Percentiles rank a stretch among this genome's conserved stretches.
These are phyloP conservation scores for Cryptosporidium canis DNA, from an alignment of 169 alveolate species.

Conservation along the genomic window DNA sequence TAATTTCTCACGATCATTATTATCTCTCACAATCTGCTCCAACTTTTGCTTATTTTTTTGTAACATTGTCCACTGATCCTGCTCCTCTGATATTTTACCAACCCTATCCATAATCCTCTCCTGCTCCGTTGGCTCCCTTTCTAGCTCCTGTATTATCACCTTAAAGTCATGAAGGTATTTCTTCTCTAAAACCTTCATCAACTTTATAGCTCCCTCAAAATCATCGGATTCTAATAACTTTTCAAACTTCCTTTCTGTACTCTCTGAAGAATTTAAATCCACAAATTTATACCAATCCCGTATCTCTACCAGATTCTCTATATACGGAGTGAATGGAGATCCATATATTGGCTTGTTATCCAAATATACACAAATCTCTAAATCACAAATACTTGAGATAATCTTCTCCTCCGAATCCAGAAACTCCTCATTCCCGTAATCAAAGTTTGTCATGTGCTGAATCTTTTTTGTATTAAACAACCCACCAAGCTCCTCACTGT, in stretches of 20 bases:
- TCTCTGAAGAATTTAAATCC: conserved; percentile 40
- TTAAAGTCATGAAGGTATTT: conserved; percentile 48
- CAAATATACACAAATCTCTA: conserved; percentile 60
- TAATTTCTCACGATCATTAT: conserved; percentile 59
- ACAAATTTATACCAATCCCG: conserved; percentile 46
- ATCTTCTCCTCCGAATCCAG: conserved; percentile 21
- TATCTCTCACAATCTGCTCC: conserved; percentile 40
- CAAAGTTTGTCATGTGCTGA: conserved; percentile 41
- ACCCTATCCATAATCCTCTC: conserved; percentile 35
- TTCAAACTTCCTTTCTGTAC: conserved; percentile 65
- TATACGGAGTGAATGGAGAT: conserved; percentile 58
- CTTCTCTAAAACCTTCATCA: conserved; percentile 42
- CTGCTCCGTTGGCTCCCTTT: conserved; percentile 55
- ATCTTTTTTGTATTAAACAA: conserved; percentile 14
- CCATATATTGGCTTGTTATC: conserved; percentile 64
- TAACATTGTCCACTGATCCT: conserved; percentile 62
- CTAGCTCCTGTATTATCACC: conserved; percentile 45
- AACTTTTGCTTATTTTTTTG: conserved; percentile 41
- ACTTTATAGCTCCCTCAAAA: conserved; percentile 53
- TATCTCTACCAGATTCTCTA: conserved; percentile 36
- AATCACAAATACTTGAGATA: conserved; percentile 36
- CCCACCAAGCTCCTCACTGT: conserved; percentile 10
- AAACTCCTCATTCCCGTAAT: not conserved
- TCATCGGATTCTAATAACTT: conserved; percentile 49
- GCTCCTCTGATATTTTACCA: conserved; percentile 34